Base-by-base conservation (phyloP, 2,329 filamentous ascomycete genomes). In the Calcarisporium arbuscula region DNA sequence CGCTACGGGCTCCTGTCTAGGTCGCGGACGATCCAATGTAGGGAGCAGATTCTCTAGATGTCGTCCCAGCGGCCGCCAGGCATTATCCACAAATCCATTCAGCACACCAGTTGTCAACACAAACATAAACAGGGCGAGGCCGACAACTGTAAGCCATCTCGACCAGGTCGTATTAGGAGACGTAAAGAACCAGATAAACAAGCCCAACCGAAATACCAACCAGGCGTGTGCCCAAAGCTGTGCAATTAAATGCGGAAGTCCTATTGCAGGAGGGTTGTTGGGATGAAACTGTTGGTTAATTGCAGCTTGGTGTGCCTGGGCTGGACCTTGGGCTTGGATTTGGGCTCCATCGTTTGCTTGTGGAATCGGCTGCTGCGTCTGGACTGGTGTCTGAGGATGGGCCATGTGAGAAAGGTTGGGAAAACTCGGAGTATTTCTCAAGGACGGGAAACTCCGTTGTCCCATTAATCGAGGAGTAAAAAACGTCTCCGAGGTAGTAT, bases 101-200 rank as follows among this genome's bases (percentile, higher is more conserved):
- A 82, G 57, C 19, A 77, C 45, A 2, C 77, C 78, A 3, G 72
- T 74, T 46, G 79, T 78, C 12, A 72, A 48, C n/a, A 78, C 57
- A 40, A 82, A 76, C 17, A 81, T 62, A 20, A 67, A 57, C 18
- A 72, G 45, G 6, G 76, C 74, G 20, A 78, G 59, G 6, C 63
- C 58, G 27, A 74, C 60, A 16, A 81, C 67, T 15, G 69, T 68
- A 7, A 74, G 47, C 69, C 71, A 79, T 30, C 76, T 68, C 8
- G 67, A 67, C 75, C 75, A 80, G 47, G 68, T 78, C 3, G 68
- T 63, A 28, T 68, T 65, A 1, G 72, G 68, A 8, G 68, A 68
- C 1, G 77, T 80, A 41, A 82, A 80, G 56, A 78, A 76, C 74
- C 75, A 82, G 10, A 81, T 67, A 50, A 82, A 79, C 6, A 74